These are phyloP conservation scores for Chrysanthemum seticuspe DNA, from an alignment of 129 eudicot species.

Conservation along the genomic window DNA sequence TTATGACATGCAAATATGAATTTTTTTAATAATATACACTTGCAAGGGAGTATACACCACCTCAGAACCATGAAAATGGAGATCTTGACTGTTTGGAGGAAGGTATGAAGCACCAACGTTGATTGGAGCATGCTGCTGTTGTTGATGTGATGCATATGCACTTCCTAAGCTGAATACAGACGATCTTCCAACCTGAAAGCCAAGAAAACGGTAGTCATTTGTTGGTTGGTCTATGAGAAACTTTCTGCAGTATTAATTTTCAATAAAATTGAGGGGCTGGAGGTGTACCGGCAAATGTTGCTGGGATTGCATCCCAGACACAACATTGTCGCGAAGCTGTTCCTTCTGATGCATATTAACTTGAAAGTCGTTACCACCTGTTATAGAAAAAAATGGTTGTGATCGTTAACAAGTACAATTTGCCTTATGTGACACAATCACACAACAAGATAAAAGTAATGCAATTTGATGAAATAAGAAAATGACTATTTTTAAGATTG, in stretches of 20 bases:
- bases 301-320: conserved; percentile 71
- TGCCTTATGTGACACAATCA: conserved; percentile 9
- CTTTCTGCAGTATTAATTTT: conserved; percentile 4
- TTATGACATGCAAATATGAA: no score
- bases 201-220: conserved; percentile 1
- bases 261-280: background rate
- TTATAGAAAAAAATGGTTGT: conserved; percentile 19
- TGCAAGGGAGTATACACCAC: conserved; percentile 31
- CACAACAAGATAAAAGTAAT: background rate
- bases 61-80: conserved; percentile 76
- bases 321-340: conserved; percentile 67
- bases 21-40: background rate
- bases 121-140: conserved; percentile 68
- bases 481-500: background rate
- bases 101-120: conserved; percentile 62
- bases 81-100: conserved; percentile 66
- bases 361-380: conserved; percentile 66
- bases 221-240: conserved; percentile 11
- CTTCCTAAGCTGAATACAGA: conserved; percentile 70
- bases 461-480: conserved; percentile 8
- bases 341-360: conserved; percentile 71
- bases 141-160: conserved; percentile 74
- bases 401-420: conserved; percentile 9
- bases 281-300: conserved; percentile 66
- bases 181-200: conserved; percentile 75